Conservation (phyloP, 208 protist genomes). For the Trichomonas gallinae region DNA sequence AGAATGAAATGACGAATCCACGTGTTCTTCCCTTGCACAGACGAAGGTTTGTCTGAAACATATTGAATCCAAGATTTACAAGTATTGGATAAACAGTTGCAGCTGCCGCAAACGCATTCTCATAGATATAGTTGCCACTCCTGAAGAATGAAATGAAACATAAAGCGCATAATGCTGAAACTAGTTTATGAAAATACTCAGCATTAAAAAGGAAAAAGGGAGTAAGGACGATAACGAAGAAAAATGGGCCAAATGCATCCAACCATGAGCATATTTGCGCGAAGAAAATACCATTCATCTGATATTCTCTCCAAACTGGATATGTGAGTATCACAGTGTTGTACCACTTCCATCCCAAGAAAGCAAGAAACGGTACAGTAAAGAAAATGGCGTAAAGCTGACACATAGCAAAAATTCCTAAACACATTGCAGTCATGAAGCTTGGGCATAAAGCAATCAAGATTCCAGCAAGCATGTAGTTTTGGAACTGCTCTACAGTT, state of each 20-base stretch:
- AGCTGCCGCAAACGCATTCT: not conserved
- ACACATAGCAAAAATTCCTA: not conserved
- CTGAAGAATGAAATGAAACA: not conserved
- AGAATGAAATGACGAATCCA: not conserved
- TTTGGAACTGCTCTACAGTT: not conserved
- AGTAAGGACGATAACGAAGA: not conserved
- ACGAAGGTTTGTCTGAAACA: not conserved
- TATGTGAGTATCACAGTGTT: not conserved
- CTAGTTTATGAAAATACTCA: not conserved
- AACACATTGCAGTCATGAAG: too few species aligned
- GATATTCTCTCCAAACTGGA: not conserved
- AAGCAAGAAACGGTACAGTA: not conserved
- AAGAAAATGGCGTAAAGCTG: not conserved
- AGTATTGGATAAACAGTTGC: not conserved
- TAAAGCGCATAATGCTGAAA: not conserved
- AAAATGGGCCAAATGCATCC: not conserved
- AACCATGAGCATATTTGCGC: not conserved
- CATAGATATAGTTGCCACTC: not conserved
- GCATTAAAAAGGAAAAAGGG: not conserved
- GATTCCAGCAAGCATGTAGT: not conserved
- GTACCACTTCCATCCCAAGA: not conserved
- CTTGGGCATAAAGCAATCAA: not conserved
- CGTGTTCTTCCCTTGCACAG: not conserved
- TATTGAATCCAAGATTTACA: not conserved
- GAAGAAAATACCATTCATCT: conserved; percentile 13